A percentile compares a stretch with the other conserved stretches of the same genome.
These are phyloP conservation scores for Barbatosphaeria neglecta DNA, from an alignment of 495 filamentous ascomycete species.

Conservation along the genomic window DNA sequence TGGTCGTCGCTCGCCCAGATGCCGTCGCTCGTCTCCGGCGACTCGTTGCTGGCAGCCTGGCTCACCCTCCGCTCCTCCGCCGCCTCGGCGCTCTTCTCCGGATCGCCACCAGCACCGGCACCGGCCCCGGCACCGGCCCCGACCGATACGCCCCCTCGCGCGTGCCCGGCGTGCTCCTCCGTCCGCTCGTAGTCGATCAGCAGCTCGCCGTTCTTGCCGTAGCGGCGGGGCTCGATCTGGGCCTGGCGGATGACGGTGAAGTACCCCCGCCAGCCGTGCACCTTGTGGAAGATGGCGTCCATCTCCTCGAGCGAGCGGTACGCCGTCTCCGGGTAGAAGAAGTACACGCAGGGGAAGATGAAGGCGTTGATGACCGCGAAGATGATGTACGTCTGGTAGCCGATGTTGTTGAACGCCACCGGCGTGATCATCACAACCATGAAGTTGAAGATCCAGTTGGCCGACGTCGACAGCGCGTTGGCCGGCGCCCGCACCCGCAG, in stretches of 20 bases:
- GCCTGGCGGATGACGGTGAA: conserved; percentile 53
- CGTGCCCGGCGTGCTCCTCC: not conserved
- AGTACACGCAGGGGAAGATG: conserved; percentile 59
- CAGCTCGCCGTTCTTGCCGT: conserved; percentile 59
- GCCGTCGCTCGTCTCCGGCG: not conserved
- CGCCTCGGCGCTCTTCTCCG: not conserved
- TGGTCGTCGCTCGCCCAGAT: not conserved
- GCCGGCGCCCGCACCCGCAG: conserved; percentile 61
- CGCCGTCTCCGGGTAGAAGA: conserved; percentile 69
- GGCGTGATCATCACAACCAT: conserved; percentile 66
- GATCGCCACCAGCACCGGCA: not conserved
- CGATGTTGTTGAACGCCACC: conserved; percentile 53
- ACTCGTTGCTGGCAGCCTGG: not conserved
- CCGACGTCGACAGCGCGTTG: conserved; percentile 58
- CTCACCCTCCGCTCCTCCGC: not conserved
- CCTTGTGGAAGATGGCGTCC: conserved; percentile 63
- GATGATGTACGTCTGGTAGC: conserved; percentile 64
- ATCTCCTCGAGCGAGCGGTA: conserved; percentile 65
- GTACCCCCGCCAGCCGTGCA: conserved; percentile 29
- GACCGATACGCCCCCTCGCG: not conserved
- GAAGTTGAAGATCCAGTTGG: conserved; percentile 51
- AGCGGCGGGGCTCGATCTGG: conserved; percentile 49
- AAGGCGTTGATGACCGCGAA: conserved; percentile 67
- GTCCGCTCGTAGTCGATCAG: conserved; percentile 18
- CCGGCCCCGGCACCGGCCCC: not conserved